phyloP scores from a whole-genome alignment of 768 basidiomycete species.

The Russula lepida region DNA sequence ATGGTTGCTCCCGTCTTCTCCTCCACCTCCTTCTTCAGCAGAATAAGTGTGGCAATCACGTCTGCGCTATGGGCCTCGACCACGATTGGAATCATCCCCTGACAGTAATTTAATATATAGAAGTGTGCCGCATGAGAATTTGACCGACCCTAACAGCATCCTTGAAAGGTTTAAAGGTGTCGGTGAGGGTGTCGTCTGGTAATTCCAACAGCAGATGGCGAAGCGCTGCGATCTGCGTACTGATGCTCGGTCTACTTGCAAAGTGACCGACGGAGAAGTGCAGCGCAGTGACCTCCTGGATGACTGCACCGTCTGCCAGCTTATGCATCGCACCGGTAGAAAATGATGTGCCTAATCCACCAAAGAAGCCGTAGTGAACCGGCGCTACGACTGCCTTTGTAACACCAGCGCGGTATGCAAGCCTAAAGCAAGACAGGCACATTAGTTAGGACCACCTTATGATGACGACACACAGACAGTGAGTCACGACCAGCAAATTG shows the following conservation, averaged over 20 bases:
- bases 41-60: conserved; percentile 54
- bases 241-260: conserved; percentile 40
- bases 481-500: conserved; percentile 54
- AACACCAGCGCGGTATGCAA: conserved; percentile 69
- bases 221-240: conserved; percentile 59
- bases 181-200: conserved; percentile 28
- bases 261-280: conserved; percentile 53
- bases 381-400: conserved; percentile 63
- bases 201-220: conserved; percentile 39
- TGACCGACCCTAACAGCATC: conserved; percentile 38
- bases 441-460: conserved; percentile 8
- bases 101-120: conserved; percentile 2
- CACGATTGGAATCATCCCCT: conserved; percentile 55
- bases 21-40: conserved; percentile 58
- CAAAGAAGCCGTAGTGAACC: conserved; percentile 42
- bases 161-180: conserved; percentile 35
- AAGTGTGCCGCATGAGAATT: not conserved
- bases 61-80: conserved; percentile 59
- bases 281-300: conserved; percentile 56
- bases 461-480: conserved; percentile 32
- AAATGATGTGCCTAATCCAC: conserved; percentile 57
- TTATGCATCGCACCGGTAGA: conserved; percentile 49
- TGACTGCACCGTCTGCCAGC: conserved; percentile 53
- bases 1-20: conserved; percentile 33
- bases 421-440: conserved; percentile 30